Evolutionary conservation across 73 alveolate genomes (phyloP).

Genomic region (Paramecium sonneborni): DNA sequence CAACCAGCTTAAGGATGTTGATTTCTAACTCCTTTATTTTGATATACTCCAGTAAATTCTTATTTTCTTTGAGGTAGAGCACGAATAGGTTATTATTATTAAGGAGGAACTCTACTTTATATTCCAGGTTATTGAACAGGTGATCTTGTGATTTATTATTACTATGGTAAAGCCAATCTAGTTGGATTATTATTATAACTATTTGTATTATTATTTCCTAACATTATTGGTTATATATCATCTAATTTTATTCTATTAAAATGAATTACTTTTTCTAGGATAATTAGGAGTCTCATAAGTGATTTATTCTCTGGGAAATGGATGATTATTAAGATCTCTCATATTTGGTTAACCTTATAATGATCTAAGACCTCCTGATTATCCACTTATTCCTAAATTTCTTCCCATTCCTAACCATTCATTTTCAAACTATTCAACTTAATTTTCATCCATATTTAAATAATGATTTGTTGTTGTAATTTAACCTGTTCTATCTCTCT

Average conservation of each 20-base stretch:
- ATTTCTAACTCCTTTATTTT: slow-evolving; percentile 40
- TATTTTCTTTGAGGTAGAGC: not conserved
- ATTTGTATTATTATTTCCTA: not conserved
- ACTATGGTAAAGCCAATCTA: not conserved
- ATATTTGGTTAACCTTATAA: not conserved
- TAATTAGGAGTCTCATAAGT: slow-evolving; percentile 6
- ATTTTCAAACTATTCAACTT: slow-evolving; percentile 52
- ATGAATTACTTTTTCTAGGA: not conserved
- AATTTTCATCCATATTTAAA: slow-evolving; percentile 24
- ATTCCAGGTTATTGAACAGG: not conserved
- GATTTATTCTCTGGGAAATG: slow-evolving; percentile 4
- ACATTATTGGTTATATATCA: slow-evolving; percentile 37
- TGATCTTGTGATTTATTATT: not conserved
- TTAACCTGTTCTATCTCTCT: slow-evolving; percentile 47
- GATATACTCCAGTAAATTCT: slow-evolving; percentile 42
- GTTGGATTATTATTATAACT: not conserved
- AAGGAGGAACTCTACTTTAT: not conserved
- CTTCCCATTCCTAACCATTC: slow-evolving; percentile 60
- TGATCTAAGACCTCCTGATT: not conserved
- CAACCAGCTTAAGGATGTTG: slow-evolving; percentile 51
- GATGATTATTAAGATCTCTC: slow-evolving; percentile 17
- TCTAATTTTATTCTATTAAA: not conserved
- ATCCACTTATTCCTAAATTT: not conserved
- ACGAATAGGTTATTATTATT: not conserved
- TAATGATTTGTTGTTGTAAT: slow-evolving; percentile 40